These are phyloP conservation scores for Senecio squalidus DNA, from an alignment of 140 eudicot genomes.

Conservation along the genomic window DNA sequence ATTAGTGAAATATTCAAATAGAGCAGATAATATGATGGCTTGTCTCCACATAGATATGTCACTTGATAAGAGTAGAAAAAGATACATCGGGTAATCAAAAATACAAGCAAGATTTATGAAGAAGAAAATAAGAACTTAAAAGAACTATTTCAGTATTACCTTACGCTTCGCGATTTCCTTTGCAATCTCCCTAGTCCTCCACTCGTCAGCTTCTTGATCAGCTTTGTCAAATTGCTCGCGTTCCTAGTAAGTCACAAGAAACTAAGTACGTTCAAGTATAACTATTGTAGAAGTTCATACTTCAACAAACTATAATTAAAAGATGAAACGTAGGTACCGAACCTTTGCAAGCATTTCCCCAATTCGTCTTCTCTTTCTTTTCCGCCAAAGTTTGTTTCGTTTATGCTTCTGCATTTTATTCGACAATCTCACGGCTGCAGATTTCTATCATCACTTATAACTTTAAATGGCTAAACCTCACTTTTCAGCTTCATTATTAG, in stretches of 20 bases:
- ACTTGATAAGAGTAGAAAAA: no score
- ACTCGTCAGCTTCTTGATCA: no score
- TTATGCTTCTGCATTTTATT: constrained; percentile 67
- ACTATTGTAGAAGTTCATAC: background rate
- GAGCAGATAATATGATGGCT: no score
- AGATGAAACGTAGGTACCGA: background rate
- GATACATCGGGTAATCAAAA: no score
- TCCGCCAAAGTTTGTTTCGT: constrained; percentile 84
- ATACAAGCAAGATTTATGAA: no score
- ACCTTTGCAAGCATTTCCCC: constrained; percentile 71
- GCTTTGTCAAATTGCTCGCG: constrained; percentile 55
- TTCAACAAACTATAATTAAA: background rate
- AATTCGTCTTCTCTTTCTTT: constrained; percentile 55
- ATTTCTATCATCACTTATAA: constrained; percentile 62
- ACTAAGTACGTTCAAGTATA: background rate
- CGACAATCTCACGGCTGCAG: constrained; percentile 61
- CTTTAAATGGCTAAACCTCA: constrained; percentile 78
- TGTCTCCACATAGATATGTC: no score
- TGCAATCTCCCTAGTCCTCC: constrained; percentile 89
- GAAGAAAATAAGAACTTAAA: background rate
- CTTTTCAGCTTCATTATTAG: constrained; percentile 50
- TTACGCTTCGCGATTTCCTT: constrained; percentile 73
- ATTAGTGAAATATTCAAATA: no score
- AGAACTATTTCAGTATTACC: no score
- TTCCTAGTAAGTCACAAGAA: constrained; percentile 43